A percentile compares a stretch with the other conserved stretches of the same genome.
These are phyloP conservation scores for Mycena haematopus DNA, from an alignment of 768 basidiomycete species.

Conservation along the genomic window DNA sequence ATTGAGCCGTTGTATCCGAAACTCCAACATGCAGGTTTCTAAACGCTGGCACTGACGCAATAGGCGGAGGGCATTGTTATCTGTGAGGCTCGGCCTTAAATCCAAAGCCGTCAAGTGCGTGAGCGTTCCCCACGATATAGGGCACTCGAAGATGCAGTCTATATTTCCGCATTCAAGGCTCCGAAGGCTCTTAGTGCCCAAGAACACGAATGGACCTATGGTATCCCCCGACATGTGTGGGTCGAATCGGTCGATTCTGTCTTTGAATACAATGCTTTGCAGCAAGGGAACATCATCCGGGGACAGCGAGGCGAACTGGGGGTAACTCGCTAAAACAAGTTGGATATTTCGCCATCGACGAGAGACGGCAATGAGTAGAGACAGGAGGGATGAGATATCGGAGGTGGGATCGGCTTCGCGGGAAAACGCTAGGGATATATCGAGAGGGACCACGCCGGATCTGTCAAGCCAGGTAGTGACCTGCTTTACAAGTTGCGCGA, in stretches of 20 bases:
- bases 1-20: not conserved
- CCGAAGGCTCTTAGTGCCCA: not conserved
- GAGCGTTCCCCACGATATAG: not conserved
- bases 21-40: not conserved
- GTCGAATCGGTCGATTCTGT: not conserved
- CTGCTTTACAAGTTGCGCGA: not conserved
- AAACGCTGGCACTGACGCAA: not conserved
- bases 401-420: not conserved
- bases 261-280: not conserved
- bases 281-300: not conserved
- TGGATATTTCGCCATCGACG: conserved; percentile 1
- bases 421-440: not conserved
- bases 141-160: not conserved
- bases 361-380: not conserved
- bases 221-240: not conserved
- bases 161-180: not conserved
- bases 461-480: not conserved
- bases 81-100: not conserved
- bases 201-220: not conserved
- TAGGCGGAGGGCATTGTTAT: not conserved
- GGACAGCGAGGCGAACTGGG: not conserved
- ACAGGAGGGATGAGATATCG: not conserved
- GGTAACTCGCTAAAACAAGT: not conserved
- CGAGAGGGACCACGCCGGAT: not conserved
- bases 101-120: not conserved